Evolutionary conservation across 371 early-diverging fungal species (phyloP), one percentile per base, ranked within the genome.

Genomic region (Neoconidiobolus thromboides): DNA sequence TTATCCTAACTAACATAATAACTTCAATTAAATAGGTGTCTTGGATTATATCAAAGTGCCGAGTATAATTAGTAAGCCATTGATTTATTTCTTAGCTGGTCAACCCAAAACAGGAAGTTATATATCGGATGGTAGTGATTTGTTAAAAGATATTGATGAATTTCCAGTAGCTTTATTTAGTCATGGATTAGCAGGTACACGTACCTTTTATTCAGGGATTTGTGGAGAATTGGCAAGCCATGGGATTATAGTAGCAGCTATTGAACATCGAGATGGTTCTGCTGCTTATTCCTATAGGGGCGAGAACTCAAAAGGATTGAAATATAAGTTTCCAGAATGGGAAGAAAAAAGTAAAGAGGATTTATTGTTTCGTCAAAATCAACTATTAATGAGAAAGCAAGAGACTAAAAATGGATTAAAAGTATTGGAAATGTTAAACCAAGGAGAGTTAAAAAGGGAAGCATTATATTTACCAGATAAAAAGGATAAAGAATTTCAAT

Each of bases 231-330:
- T 80, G 55, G 77, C 80, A 2, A 68, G 71, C 10, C 61, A 71
- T 15, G 76, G 79, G 0, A 71, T 76, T 46, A 64, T 81, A 1
- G 79, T 77, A 1, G 65, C 68, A 2, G 71, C 78, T 4, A 65
- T 78, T 46, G 81, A 79, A 60, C 78, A 78, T 59, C 69, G 75
- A 5, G 79, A 79, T 58, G 68, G 73, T 1, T 67, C 72, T 6
- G 81, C 68, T 0, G 67, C 70, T 36, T 46, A 64, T 12, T 64
- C 69, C 1, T 50, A 53, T 36, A 52, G 55, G 7, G 52, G 54
- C 5, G 60, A 64, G 12, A 61, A 59, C 36, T 47, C 60, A 57
- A 65, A 54, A 62, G 60, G 62, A 10, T 44, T 51, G 9, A 58
- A 63, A 43, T 65, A 66, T 43, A 55, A 60, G 12, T 37, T 52